phyloP scores from a whole-genome alignment of 164 flowering plant species.

The Magnolia changhungtana region DNA sequence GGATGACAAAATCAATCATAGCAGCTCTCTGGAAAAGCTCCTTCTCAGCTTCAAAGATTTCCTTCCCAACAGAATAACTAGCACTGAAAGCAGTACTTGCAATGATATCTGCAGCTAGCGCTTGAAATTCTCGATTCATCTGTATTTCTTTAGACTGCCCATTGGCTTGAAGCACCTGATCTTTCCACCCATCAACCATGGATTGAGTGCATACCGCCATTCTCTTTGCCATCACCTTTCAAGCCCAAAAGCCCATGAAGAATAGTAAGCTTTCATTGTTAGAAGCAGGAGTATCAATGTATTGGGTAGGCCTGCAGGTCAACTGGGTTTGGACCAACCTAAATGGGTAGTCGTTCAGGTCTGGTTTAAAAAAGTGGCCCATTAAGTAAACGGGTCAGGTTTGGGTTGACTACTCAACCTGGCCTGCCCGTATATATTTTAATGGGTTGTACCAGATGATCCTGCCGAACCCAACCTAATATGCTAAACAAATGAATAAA shows the following conservation, averaged over 20 bases:
- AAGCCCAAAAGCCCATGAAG: neutral
- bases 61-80: conserved; percentile 27
- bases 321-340: too few species aligned
- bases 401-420: too few species aligned
- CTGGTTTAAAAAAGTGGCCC: too few species aligned
- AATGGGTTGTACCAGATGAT: too few species aligned
- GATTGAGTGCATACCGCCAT: conserved; percentile 25
- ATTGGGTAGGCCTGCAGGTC: too few species aligned
- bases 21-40: conserved; percentile 22
- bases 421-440: too few species aligned
- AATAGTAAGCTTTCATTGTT: too few species aligned
- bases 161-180: conserved; percentile 5
- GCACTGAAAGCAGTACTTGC: conserved; percentile 37
- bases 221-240: conserved; percentile 19
- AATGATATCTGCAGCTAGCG: conserved; percentile 29
- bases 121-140: conserved; percentile 16
- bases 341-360: too few species aligned
- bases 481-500: too few species aligned
- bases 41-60: conserved; percentile 21
- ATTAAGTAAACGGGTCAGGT: too few species aligned
- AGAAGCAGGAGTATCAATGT: too few species aligned
- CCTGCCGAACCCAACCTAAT: neutral
- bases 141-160: conserved; percentile 18
- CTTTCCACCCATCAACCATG: conserved; percentile 24
- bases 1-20: conserved; percentile 16